Base-by-base conservation (phyloP, 1,139 yeast species). In the Yamadazyma friedrichii region DNA sequence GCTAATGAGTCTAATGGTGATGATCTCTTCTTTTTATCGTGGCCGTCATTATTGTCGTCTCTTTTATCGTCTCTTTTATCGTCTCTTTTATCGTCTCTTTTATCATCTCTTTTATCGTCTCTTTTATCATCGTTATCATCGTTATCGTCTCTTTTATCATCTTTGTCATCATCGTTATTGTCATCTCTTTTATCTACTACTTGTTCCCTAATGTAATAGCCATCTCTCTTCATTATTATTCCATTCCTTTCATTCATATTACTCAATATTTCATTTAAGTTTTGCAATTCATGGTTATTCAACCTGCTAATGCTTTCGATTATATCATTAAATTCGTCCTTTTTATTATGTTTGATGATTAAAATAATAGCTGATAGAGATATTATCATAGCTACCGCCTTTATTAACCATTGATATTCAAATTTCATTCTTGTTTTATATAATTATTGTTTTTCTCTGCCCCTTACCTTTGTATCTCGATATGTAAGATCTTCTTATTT, bases 1-100 rank as follows among this genome's bases (percentile, higher is more conserved):
- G 54, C 59, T 15, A 58, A 48, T 35, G 49, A 46, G 39, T 55
- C 49, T 20, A 52, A 47, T 5, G 41, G 44, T 43, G 42, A 20
- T 39, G 22, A 9, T 11, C 39, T 30, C 26, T 36, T 45, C 15
- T 16, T 39, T 32, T 46, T 35, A 13, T 40, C 24, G n/a, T n/a
- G n/a, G n/a, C n/a, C 36, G 26, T 40, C 33, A 13, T 38, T 5
- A 34, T 24, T 15, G 39, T 38, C 22, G 17, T 36, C 34, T 22
- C 26, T 9, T 6, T 35, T n/a, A 4, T 32, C 17, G 6, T 33
- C 31, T 13, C 31, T n/a, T 27, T 31, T 33, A 22, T n/a, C n/a
- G n/a, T n/a, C n/a, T 33, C 34, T 33, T 38, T 35, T 15, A 27
- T 31, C 28, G 29, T 38, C 34, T 27, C 35, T 25, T 25, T 32